Evolutionary conservation across 2,329 filamentous ascomycete species (phyloP).

Genomic region (Teratosphaeria epicoccoides): DNA sequence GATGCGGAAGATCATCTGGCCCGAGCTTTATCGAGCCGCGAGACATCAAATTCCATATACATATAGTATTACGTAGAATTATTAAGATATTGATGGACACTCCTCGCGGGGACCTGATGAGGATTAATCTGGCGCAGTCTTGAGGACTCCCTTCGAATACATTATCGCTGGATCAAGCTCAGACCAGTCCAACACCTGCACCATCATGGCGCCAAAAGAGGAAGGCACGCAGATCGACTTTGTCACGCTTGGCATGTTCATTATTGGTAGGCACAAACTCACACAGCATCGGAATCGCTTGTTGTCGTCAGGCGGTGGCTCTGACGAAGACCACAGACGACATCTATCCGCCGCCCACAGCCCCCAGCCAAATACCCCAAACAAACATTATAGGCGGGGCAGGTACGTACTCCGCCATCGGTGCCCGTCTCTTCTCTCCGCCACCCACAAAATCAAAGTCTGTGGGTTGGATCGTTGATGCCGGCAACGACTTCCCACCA

Average conservation of each 20-base stretch:
- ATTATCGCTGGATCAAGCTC: not conserved
- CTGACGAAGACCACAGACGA: constrained; percentile 71
- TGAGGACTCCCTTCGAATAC: too few species aligned
- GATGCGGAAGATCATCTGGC: not conserved
- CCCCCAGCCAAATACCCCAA: constrained; percentile 44
- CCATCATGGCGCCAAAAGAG: not conserved
- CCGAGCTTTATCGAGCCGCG: not conserved
- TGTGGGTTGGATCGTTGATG: constrained; percentile 86
- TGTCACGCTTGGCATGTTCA: constrained; percentile 53
- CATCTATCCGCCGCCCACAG: constrained; percentile 70
- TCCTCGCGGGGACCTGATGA: too few species aligned
- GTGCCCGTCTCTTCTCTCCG: constrained; percentile 78
- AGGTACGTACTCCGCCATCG: constrained; percentile 75
- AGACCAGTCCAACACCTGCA: not conserved
- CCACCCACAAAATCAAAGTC: constrained; percentile 51
- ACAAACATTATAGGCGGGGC: constrained; percentile 78
- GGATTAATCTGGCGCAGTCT: too few species aligned
- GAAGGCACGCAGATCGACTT: constrained; percentile 37
- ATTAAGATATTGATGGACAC: too few species aligned
- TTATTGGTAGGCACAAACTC: constrained; percentile 45
- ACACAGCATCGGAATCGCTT: too few species aligned
- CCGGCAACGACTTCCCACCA: constrained; percentile 74
- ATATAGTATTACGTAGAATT: too few species aligned
- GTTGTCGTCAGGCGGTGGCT: too few species aligned
- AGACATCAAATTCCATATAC: too few species aligned